Evolutionary conservation across 2,329 filamentous ascomycete genomes (phyloP), one percentile per base, ranked within the genome.

Genomic region (Fusarium agapanthi): DNA sequence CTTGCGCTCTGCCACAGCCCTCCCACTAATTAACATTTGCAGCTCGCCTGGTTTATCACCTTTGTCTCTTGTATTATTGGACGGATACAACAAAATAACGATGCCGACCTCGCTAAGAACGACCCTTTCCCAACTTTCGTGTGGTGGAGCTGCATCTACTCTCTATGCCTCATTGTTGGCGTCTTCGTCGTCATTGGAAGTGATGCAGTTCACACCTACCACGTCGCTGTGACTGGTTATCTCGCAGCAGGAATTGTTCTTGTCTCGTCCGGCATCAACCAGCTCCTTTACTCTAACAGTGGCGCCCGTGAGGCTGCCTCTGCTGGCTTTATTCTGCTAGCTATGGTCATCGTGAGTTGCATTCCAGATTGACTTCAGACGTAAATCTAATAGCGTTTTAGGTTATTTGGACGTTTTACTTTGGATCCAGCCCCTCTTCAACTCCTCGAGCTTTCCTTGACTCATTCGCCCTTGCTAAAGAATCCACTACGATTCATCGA

Each of bases 381-480:
- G 22, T 47, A 32, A 37, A 30, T 50, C 69, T 78, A 54, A 79
- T 50, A 34, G 26, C 13, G 18, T 20, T 35, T 64, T 34, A 98
- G 95, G 93, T 97, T 77, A 90, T 98, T 67, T 99, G 96, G 96
- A 97, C 98, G 76, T 97, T 98, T 84, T 98, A 98, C 86, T 99
- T 98, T 79, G 96, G 96, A 78, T 97, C 95, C 5, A 92, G 95
- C 24, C 95, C 95, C 3, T 93, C 94, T 45, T 93, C 95, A 22
- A 89, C 92, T 61, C 93, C 95, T 72, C 93, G 95, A 77, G 92
- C 94, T 64, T 97, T 97, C 81, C 93, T 98, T 76, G 96, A 99
- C 84, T 97, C 95, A 2, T 98, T 98, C 79, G 95, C 96, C 54
- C 88, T 98, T 28, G 90, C 96, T 85, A 98, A 98, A 84, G 95